Conservation (phyloP, 257 asterid genomes). For the Rhazya stricta region DNA sequence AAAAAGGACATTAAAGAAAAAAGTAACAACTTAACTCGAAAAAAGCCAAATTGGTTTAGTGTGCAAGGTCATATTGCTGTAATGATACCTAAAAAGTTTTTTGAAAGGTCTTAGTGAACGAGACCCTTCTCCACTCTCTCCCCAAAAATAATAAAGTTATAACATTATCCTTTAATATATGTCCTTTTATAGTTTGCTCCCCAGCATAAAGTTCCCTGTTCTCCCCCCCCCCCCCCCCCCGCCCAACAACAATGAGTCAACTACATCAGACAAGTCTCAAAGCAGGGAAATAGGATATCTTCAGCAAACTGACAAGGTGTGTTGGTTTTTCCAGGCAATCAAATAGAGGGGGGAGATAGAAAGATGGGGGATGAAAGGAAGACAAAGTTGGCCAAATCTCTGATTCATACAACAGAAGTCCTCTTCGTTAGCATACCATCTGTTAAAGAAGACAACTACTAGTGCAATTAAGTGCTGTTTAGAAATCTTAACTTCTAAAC, state of each 20-base stretch:
- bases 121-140: too few relatives aligned
- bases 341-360: neutral
- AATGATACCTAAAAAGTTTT: neutral
- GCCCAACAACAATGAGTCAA: neutral
- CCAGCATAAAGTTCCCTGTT: too few relatives aligned
- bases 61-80: neutral
- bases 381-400: neutral
- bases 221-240: too few relatives aligned
- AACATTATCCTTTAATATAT: too few relatives aligned
- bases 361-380: too few relatives aligned
- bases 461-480: neutral
- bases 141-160: too few relatives aligned
- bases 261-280: neutral
- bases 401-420: neutral
- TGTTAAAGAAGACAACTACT: neutral
- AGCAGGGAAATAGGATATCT: neutral
- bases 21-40: neutral
- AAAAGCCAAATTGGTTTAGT: neutral
- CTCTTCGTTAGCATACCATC: neutral
- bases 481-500: neutral
- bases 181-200: too few relatives aligned
- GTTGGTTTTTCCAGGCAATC: neutral
- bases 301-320: neutral
- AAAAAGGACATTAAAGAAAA: neutral
- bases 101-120: too few relatives aligned